A percentile compares a stretch with the other conserved stretches of the same genome.
phyloP scores from a whole-genome alignment of 2,329 filamentous ascomycete species.

The Phyllachora maydis region DNA sequence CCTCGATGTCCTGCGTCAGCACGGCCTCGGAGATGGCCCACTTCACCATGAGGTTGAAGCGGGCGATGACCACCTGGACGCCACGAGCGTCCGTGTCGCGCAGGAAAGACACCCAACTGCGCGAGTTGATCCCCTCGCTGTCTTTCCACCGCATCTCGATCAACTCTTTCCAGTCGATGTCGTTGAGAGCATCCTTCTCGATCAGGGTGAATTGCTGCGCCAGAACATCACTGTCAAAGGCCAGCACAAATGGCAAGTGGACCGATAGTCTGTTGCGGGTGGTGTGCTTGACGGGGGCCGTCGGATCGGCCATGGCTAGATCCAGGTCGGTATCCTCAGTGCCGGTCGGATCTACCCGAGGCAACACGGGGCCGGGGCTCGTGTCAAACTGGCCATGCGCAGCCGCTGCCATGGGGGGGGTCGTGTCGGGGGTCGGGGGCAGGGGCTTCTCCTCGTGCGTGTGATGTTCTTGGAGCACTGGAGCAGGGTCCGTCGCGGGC shows the following conservation, averaged over 20 bases:
- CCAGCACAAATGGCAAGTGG: constrained; percentile 63
- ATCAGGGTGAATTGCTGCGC: constrained; percentile 73
- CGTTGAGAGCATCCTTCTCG: constrained; percentile 68
- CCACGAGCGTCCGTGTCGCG: constrained; percentile 51
- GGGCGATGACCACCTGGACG: constrained; percentile 66
- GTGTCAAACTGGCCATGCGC: too few species aligned
- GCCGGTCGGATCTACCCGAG: constrained; percentile 11
- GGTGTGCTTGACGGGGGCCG: constrained; percentile 5
- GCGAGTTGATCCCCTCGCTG: constrained; percentile 28
- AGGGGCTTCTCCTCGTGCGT: constrained; percentile 21
- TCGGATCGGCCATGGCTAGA: constrained; percentile 8
- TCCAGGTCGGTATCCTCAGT: constrained; percentile 13
- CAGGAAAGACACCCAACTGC: constrained; percentile 69
- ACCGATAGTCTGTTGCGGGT: constrained; percentile 19
- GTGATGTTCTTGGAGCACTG: constrained; percentile 18
- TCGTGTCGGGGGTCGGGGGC: constrained; percentile 27
- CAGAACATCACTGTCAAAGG: constrained; percentile 58
- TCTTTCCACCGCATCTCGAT: constrained; percentile 73
- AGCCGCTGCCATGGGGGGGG: constrained; percentile 17
- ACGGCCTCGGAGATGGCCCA: constrained; percentile 69
- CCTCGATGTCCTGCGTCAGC: constrained; percentile 48
- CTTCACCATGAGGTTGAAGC: constrained; percentile 77
- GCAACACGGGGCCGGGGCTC: constrained; percentile 10
- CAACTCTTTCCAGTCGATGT: constrained; percentile 75
- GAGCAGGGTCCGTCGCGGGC: constrained; percentile 14